Conservation (phyloP, 2,329 filamentous ascomycete genomes). For the Pleurostoma richardsiae region DNA sequence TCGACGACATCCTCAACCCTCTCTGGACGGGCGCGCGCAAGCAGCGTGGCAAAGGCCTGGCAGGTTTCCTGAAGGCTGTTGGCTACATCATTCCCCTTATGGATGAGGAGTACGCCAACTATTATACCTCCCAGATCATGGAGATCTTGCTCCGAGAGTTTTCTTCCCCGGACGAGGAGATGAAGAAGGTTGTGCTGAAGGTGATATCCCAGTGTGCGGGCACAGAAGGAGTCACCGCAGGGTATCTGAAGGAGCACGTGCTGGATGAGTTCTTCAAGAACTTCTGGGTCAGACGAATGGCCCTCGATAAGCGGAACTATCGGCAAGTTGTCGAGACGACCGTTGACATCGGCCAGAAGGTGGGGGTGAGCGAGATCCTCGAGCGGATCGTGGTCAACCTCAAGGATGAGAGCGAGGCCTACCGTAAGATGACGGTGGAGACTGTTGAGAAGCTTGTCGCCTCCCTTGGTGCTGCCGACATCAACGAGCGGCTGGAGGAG, state of each 20-base stretch:
- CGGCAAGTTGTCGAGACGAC: conserved; percentile 97
- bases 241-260: conserved; percentile 92
- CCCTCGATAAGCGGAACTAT: conserved; percentile 95
- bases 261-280: conserved; percentile 97
- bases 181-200: conserved; percentile 99
- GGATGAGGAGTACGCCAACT: conserved; percentile 99
- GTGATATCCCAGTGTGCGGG: conserved; percentile 94
- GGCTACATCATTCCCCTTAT: conserved; percentile 98
- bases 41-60: conserved; percentile 92
- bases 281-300: conserved; percentile 98
- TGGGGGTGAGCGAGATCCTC: conserved; percentile 93
- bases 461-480: conserved; percentile 87
- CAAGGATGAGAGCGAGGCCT: conserved; percentile 96
- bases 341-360: conserved; percentile 93
- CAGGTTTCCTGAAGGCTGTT: conserved; percentile 94
- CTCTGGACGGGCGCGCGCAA: conserved; percentile 95
- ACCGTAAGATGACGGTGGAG: conserved; percentile 98
- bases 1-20: conserved; percentile 95
- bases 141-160: conserved; percentile 96
- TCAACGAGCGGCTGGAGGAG: conserved; percentile 88
- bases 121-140: conserved; percentile 98
- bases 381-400: conserved; percentile 91
- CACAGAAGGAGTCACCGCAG: conserved; percentile 90
- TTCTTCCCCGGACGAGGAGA: conserved; percentile 94
- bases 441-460: conserved; percentile 96